A percentile compares a stretch with the other conserved stretches of the same genome.
These are phyloP conservation scores for Xylaria venustula DNA, from an alignment of 495 filamentous ascomycete species.

Conservation along the genomic window DNA sequence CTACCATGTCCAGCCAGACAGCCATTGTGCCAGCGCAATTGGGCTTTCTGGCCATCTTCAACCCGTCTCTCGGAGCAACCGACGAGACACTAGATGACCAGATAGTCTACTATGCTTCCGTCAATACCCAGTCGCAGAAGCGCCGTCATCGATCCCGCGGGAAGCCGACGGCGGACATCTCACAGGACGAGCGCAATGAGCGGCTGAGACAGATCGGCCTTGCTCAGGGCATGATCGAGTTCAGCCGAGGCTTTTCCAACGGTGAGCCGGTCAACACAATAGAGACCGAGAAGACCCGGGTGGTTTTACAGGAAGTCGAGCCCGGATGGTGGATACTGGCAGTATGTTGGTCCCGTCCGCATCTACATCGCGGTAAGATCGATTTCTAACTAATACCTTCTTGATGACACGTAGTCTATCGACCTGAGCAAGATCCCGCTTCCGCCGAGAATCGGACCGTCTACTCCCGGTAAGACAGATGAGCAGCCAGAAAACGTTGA, in stretches of 20 bases:
- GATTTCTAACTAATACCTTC: slow-evolving; percentile 3
- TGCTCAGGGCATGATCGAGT: slow-evolving; percentile 95
- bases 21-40: slow-evolving; percentile 73
- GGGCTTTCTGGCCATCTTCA: slow-evolving; percentile 89
- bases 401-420: slow-evolving; percentile 54
- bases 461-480: slow-evolving; percentile 16
- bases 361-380: background rate
- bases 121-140: slow-evolving; percentile 41
- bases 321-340: slow-evolving; percentile 92
- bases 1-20: slow-evolving; percentile 16
- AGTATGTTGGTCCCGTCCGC: slow-evolving; percentile 47
- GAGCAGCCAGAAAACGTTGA: slow-evolving; percentile 49
- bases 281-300: slow-evolving; percentile 84
- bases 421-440: slow-evolving; percentile 65
- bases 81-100: slow-evolving; percentile 89
- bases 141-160: slow-evolving; percentile 33
- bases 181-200: slow-evolving; percentile 70
- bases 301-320: slow-evolving; percentile 78
- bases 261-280: slow-evolving; percentile 75
- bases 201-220: slow-evolving; percentile 90
- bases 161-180: slow-evolving; percentile 39
- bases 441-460: slow-evolving; percentile 30
- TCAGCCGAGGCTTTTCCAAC: slow-evolving; percentile 82
- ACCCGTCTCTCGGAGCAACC: slow-evolving; percentile 79
- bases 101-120: slow-evolving; percentile 87